Base-by-base conservation (phyloP, 2,329 filamentous ascomycete genomes). In the Colletotrichum cordylinicola region DNA sequence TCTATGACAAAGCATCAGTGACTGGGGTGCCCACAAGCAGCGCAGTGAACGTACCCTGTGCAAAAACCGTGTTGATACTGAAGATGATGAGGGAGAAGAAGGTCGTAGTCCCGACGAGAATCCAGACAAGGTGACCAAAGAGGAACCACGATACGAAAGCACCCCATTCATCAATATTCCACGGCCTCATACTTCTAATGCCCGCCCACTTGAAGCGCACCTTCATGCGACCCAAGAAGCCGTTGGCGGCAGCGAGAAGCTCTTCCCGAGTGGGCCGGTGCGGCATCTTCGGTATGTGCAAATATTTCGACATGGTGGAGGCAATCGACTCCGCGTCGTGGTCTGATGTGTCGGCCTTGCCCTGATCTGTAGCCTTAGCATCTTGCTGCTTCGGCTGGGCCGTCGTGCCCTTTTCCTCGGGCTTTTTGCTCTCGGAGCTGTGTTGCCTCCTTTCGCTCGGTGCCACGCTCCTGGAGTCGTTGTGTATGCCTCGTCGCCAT, bases 181-280 rank as follows among this genome's bases (percentile, higher is more conserved):
- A 99, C 1, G 97, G 97, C 48, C 97, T 91, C 83, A 94, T 95
- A 83, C 96, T 98, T 82, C 96, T 90, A 80, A 99, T 99, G 4
- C 97, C 98, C 80, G 97, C 93, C 97, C 97, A 99, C 85, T 99
- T 99, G 87, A 98, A 98, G 55, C 96, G 94, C 29, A 98, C 94
- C 82, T 94, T 95, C 60, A 98, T 85, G 65, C 97, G 92, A 77
- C 98, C 94, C 93, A 95, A 97, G 83, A 98, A 98, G 2, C 96
- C 96, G 27, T 93, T 98, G 43, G 97, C 96, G 6, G 97, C 96
- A 24, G 95, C 94, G 43, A 99, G 88, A 33, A 99, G 90, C 84
- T 99, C 97, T 83, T 98, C 96, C 82, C 98, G 98, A 9, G 94
- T 96, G 7, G 97, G 96, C 24, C 96, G 91, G 86, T 98, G 95